These are phyloP conservation scores for Aspergillus sp. DNA, from an alignment of 2,329 filamentous ascomycete species.

Conservation along the genomic window DNA sequence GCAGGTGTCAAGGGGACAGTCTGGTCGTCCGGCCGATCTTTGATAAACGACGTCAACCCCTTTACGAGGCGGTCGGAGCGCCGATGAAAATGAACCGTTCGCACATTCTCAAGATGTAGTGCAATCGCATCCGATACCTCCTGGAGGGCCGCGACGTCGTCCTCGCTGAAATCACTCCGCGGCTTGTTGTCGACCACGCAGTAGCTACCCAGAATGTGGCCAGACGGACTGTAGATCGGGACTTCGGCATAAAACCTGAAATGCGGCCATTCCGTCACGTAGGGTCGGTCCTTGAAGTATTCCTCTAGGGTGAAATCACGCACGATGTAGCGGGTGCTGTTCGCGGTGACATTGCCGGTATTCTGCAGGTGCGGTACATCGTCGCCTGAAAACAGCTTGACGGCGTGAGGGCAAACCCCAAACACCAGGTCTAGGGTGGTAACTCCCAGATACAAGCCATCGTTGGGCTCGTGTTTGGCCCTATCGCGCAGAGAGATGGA, in stretches of 20 bases:
- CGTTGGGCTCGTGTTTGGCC: slow-evolving; percentile 14
- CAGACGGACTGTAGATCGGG: slow-evolving; percentile 56
- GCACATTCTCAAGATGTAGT: slow-evolving; percentile 57
- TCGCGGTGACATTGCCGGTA: background rate
- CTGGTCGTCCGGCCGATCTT: slow-evolving; percentile 17
- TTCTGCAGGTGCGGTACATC: slow-evolving; percentile 2
- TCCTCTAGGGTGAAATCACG: slow-evolving; percentile 39
- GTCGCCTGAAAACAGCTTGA: background rate
- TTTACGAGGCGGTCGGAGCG: slow-evolving; percentile 57
- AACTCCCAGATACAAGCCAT: slow-evolving; percentile 22
- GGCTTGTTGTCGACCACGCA: slow-evolving; percentile 59
- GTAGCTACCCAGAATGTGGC: slow-evolving; percentile 59
- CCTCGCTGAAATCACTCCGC: slow-evolving; percentile 42
- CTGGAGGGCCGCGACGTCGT: slow-evolving; percentile 6
- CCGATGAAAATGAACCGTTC: slow-evolving; percentile 51
- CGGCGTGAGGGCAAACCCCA: slow-evolving; percentile 1
- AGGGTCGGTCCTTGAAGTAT: slow-evolving; percentile 33
- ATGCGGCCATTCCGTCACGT: slow-evolving; percentile 28
- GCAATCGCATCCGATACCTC: slow-evolving; percentile 45
- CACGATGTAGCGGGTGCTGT: slow-evolving; percentile 25
- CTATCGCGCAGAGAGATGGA: slow-evolving; percentile 27
- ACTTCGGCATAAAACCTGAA: slow-evolving; percentile 59
- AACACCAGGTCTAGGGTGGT: slow-evolving; percentile 5
- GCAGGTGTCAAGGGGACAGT: too few species aligned
- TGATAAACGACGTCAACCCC: slow-evolving; percentile 50